Base-by-base conservation (phyloP, 495 filamentous ascomycete species). In the Cetradonia linearis region DNA sequence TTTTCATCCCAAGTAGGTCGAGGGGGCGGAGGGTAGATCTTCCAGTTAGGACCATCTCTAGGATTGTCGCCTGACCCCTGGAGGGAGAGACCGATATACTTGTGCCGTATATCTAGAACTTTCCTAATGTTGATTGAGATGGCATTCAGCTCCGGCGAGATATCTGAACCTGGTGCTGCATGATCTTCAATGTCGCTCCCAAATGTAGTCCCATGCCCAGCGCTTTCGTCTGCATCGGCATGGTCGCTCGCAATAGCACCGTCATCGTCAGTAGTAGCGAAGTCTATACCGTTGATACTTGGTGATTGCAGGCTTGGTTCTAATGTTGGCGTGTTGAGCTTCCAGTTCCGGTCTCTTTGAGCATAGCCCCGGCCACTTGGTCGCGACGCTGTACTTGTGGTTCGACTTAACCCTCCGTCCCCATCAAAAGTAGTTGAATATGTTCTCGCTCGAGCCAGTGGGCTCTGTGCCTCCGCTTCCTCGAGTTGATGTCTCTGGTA, bases 111-210 rank as follows among this genome's bases (percentile, higher is more conserved):
- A 63, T 94, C 86, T 14, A 95, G 70, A 9, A 96, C 80, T 58
- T 83, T 84, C 70, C 89, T 84, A 59, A 97, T 87, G 65, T 91
- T 95, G 61, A 82, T 83, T 66, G 91, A 97, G 59, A 97, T 96
- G 18, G 80, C 79, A 65, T 77, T 80, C 56, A 98, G 71, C 71
- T 98, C 93, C 6, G 86, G 80, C 2, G 86, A 86, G 63, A 97
- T 83, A 52, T 84, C 78, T 37, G 84, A 78, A 59, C 88, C 84
- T 58, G 75, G 80, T 54, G 80, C 76, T 20, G 38, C 42, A 16
- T 52, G 28, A 8, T 56, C 62, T 49, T 60, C 59, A 28, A 40
- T 10, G 7, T 36, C 33, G 33, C 31, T 47, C 30, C 50, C 63
- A 27, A 56, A 50, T 18, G 28, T 54, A 49, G 58, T 56, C 57